Evolutionary conservation across 2,329 filamentous ascomycete genomes (phyloP).

Genomic region (Alternaria sp.): DNA sequence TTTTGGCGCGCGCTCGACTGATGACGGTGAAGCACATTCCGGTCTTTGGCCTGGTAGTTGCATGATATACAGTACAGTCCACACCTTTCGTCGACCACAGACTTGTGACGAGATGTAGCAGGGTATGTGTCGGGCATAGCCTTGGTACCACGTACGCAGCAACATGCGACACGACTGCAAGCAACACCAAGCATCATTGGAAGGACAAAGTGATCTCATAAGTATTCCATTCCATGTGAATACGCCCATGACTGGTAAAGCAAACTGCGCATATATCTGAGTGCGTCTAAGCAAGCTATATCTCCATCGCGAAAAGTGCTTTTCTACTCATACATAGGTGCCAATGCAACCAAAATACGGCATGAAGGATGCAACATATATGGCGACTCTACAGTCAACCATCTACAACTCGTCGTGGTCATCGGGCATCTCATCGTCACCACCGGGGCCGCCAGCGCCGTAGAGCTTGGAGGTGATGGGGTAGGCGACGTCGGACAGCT

Average conservation of each 20-base stretch:
- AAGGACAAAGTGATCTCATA: conserved; percentile 12
- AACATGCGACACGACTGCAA: background rate
- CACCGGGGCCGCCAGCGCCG: conserved; percentile 68
- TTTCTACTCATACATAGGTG: conserved; percentile 40
- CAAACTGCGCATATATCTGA: conserved; percentile 26
- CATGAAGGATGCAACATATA: conserved; percentile 27
- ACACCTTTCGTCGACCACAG: background rate
- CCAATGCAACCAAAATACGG: conserved; percentile 25
- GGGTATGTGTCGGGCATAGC: too few relatives aligned
- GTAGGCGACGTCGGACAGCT: conserved; percentile 94
- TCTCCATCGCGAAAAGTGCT: conserved; percentile 9
- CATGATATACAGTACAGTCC: background rate
- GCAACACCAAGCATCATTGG: conserved; percentile 1
- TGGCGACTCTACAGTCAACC: conserved; percentile 8
- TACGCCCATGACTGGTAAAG: conserved; percentile 17
- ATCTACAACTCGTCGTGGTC: conserved; percentile 58
- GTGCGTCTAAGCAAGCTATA: conserved; percentile 23
- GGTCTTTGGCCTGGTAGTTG: background rate
- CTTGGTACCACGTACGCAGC: background rate
- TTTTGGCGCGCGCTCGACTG: background rate
- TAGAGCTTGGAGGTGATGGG: conserved; percentile 99
- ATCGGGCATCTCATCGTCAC: conserved; percentile 67
- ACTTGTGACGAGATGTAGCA: background rate
- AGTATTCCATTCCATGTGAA: conserved; percentile 21
- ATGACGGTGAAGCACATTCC: background rate